These are phyloP conservation scores for Kluyveromyces dobzhanskii DNA, from an alignment of 805 yeast species.

Conservation along the genomic window DNA sequence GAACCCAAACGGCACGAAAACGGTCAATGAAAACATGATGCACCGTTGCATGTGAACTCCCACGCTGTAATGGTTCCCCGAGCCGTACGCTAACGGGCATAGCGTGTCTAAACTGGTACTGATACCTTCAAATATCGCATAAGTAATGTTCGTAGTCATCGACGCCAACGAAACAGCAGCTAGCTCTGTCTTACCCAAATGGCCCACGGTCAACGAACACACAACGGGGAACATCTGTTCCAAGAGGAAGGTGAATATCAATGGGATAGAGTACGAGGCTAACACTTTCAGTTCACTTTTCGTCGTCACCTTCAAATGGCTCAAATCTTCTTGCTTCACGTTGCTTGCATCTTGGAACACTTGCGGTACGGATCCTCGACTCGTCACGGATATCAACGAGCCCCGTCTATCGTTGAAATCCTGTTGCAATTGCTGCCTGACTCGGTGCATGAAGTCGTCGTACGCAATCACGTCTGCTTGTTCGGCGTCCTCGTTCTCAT, in stretches of 20 bases:
- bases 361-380: constrained; percentile 26
- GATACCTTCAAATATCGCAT: constrained; percentile 74
- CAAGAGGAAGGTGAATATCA: constrained; percentile 60
- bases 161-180: constrained; percentile 80
- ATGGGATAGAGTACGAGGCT: constrained; percentile 39
- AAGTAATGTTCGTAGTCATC: constrained; percentile 76
- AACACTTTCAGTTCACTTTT: constrained; percentile 30
- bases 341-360: constrained; percentile 21
- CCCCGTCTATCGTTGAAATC: constrained; percentile 4
- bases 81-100: constrained; percentile 82
- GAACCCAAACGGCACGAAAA: constrained; percentile 43
- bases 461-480: constrained; percentile 17
- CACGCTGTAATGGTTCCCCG: constrained; percentile 58
- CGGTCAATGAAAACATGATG: constrained; percentile 48
- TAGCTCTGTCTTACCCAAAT: constrained; percentile 66
- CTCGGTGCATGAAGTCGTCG: constrained; percentile 25
- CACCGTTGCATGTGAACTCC: constrained; percentile 72
- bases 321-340: constrained; percentile 23
- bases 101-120: constrained; percentile 76
- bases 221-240: constrained; percentile 73
- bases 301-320: constrained; percentile 29
- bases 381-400: constrained; percentile 24
- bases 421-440: constrained; percentile 17
- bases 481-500: constrained; percentile 11
- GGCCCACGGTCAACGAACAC: constrained; percentile 78